Conservation (phyloP, 371 early-diverging fungal genomes). For the Mucor piriformis region DNA sequence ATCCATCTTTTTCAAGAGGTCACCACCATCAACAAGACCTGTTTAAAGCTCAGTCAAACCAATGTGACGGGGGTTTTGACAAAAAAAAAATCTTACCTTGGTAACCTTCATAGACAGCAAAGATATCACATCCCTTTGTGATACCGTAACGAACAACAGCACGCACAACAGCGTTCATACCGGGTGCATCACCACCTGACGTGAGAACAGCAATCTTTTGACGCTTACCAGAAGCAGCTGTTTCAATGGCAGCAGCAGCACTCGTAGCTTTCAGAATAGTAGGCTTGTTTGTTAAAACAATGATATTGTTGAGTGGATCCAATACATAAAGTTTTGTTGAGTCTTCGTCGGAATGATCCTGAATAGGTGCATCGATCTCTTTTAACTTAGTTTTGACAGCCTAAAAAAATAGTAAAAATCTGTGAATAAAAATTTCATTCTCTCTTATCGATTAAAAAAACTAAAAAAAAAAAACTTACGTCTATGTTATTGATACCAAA, state of each 20-base stretch:
- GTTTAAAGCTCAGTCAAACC: slow-evolving; percentile 6
- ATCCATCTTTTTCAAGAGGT: slow-evolving; percentile 70
- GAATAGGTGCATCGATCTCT: slow-evolving; percentile 21
- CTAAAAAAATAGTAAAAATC: slow-evolving; percentile 18
- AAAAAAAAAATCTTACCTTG: slow-evolving; percentile 65
- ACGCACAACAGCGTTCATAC: slow-evolving; percentile 99
- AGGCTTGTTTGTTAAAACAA: slow-evolving; percentile 64
- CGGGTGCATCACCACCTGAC: slow-evolving; percentile 98
- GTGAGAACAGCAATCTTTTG: slow-evolving; percentile 91
- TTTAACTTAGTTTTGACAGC: slow-evolving; percentile 31
- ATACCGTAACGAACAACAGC: slow-evolving; percentile 93
- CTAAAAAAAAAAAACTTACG: slow-evolving; percentile 24
- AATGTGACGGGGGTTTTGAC: neutral
- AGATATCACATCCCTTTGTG: slow-evolving; percentile 83
- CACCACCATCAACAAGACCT: slow-evolving; percentile 94
- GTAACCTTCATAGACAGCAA: slow-evolving; percentile 95
- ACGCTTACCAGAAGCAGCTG: slow-evolving; percentile 19
- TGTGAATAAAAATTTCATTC: slow-evolving; percentile 13
- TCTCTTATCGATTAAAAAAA: slow-evolving; percentile 16
- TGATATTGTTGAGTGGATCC: slow-evolving; percentile 80
- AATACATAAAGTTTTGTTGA: slow-evolving; percentile 53
- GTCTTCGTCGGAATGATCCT: slow-evolving; percentile 37
- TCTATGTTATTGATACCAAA: slow-evolving; percentile 30
- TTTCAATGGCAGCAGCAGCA: slow-evolving; percentile 25
- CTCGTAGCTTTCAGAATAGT: slow-evolving; percentile 10